These are phyloP conservation scores for Coniochaeta sp. DNA, from an alignment of 2,329 filamentous ascomycete genomes.

Conservation along the genomic window DNA sequence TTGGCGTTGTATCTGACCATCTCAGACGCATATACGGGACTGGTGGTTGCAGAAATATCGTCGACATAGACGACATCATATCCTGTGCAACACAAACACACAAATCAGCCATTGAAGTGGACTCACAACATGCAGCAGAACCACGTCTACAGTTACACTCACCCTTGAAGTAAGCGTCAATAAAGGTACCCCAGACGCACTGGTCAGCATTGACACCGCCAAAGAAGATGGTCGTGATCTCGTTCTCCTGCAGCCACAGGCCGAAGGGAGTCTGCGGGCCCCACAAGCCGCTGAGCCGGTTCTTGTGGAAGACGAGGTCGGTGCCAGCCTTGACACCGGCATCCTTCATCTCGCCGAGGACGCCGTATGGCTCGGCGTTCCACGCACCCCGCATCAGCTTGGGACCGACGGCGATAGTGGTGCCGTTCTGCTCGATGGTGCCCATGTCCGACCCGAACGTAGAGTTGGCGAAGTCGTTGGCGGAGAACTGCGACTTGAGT, in stretches of 20 bases:
- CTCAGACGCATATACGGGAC: conserved; percentile 19
- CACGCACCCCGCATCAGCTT: conserved; percentile 18
- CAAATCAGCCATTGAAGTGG: background rate
- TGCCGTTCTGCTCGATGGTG: conserved; percentile 12
- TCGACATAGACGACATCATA: conserved; percentile 21
- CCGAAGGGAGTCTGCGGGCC: conserved; percentile 21
- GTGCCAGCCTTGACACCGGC: conserved; percentile 16
- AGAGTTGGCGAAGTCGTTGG: conserved; percentile 9
- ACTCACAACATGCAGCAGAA: background rate
- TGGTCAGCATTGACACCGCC: conserved; percentile 23
- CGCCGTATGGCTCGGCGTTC: conserved; percentile 21
- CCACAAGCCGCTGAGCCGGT: conserved; percentile 20
- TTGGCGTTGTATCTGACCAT: conserved; percentile 21
- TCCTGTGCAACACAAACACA: background rate
- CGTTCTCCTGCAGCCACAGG: conserved; percentile 20
- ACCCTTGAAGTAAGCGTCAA: conserved; percentile 23
- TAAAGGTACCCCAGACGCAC: conserved; percentile 21
- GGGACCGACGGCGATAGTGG: conserved; percentile 15
- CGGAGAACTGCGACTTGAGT: conserved; percentile 18
- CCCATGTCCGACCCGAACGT: conserved; percentile 22
- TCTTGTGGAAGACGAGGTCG: conserved; percentile 17
- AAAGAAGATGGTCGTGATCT: conserved; percentile 22
- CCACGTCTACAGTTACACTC: background rate
- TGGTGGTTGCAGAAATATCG: conserved; percentile 19
- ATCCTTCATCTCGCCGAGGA: conserved; percentile 15